Evolutionary conservation across 2,329 filamentous ascomycete genomes (phyloP), one percentile per base, ranked within the genome.

Genomic region (Bipolaris gigantea): DNA sequence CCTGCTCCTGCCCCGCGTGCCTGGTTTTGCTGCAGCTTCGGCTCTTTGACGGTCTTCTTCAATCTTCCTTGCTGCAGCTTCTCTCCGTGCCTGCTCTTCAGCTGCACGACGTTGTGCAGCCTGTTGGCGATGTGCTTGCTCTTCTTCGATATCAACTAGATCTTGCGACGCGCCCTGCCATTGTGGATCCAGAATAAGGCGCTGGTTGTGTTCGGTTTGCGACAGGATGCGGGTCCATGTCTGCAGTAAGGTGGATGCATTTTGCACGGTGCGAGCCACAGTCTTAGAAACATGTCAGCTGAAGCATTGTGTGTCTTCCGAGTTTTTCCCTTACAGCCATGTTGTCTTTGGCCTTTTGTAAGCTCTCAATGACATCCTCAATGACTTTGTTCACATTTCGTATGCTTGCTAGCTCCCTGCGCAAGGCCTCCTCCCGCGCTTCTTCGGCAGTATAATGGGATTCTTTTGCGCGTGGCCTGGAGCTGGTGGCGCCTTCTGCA

Each of bases 181-280:
- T 54, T 85, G 81, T 2, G 91, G 89, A 69, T 96, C 89, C 41
- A 97, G 81, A 40, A 99, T 88, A 46, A 99, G 80, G 21, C 94
- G 87, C 74, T 97, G 92, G 71, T 96, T 97, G 76, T 99, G 94
- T 76, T 99, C 94, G 4, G 94, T 97, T 75, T 99, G 94, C 6
- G 91, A 94, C 11, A 99, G 84, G 62, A 99, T 97, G 48, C 92
- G 87, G 8, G 92, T 96, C 93, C 93, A 99, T 15, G 92, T 96
- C 66, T 95, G 92, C 30, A 99, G 85, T 13, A 99, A 83, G 1
- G 89, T 89, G 13, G 92, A 95, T 3, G 94, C 92, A 50, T 92
- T 93, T 62, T 84, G 83, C 38, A 97, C 92, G 3, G 94, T 97
- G 57, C 84, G 83, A 49, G 89, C 89, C 33, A 97, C 92, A 21